Conservation (phyloP, 331 rosid genomes). For the Rosa hybrid region DNA sequence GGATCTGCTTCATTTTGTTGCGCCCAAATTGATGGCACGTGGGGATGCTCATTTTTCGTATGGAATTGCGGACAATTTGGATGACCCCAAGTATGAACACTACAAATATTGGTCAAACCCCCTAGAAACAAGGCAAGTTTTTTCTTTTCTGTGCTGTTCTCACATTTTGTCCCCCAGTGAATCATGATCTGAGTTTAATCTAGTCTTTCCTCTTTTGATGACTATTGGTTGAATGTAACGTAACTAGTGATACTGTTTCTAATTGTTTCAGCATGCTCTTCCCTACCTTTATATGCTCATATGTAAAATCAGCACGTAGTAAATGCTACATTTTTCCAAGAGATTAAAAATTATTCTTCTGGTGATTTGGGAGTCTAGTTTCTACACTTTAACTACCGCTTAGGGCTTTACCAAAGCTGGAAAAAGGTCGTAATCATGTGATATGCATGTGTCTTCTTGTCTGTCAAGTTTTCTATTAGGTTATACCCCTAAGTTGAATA, state of each 20-base stretch:
- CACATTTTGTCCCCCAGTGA: neutral
- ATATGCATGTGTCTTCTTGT: neutral
- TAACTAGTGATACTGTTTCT: neutral
- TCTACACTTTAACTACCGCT: neutral
- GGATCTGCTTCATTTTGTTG: constrained; percentile 79
- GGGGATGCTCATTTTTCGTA: constrained; percentile 80
- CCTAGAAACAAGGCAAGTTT: constrained; percentile 80
- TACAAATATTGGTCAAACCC: constrained; percentile 96
- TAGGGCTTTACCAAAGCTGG: neutral
- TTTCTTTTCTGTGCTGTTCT: constrained; percentile 2
- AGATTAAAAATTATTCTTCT: neutral
- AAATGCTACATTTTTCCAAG: neutral
- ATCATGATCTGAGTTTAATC: neutral
- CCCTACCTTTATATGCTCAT: neutral
- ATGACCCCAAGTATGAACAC: constrained; percentile 67
- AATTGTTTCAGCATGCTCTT: neutral
- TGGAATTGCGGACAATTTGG: constrained; percentile 81
- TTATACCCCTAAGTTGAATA: neutral
- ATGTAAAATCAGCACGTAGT: neutral
- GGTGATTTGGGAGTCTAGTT: neutral
- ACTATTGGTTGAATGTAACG: neutral
- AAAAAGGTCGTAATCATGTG: neutral
- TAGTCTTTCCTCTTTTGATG: neutral
- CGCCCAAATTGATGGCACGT: constrained; percentile 88
- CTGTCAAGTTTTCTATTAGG: neutral